These are phyloP conservation scores for Arthrobotrys conoides DNA, from an alignment of 2,329 filamentous ascomycete genomes.

Conservation along the genomic window DNA sequence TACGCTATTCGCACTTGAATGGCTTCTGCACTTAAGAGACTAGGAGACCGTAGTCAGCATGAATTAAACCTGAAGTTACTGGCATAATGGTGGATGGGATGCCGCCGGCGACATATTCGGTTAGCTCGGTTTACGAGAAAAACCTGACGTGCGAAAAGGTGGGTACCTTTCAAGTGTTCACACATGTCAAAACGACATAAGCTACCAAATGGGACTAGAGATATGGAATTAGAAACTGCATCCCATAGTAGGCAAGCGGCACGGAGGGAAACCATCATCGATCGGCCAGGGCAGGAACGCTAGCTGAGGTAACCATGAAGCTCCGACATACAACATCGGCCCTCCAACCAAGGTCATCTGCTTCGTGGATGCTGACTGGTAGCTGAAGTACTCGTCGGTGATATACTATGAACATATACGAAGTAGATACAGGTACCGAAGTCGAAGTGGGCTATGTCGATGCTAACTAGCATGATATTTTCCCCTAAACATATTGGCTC, in stretches of 20 bases:
- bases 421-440: slow-evolving; percentile 25
- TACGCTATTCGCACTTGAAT: slow-evolving; percentile 36
- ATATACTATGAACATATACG: slow-evolving; percentile 8
- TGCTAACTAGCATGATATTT: not conserved
- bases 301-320: slow-evolving; percentile 55
- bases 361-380: slow-evolving; percentile 33
- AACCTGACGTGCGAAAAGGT: slow-evolving; percentile 52
- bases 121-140: slow-evolving; percentile 45
- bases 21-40: slow-evolving; percentile 19
- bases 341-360: slow-evolving; percentile 57
- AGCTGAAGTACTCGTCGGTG: slow-evolving; percentile 30
- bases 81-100: slow-evolving; percentile 38
- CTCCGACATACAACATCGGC: slow-evolving; percentile 44
- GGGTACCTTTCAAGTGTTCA: slow-evolving; percentile 55
- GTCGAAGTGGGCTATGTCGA: slow-evolving; percentile 34
- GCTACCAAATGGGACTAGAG: slow-evolving; percentile 56
- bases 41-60: slow-evolving; percentile 25
- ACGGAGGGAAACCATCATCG: slow-evolving; percentile 60
- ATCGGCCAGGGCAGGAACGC: slow-evolving; percentile 57
- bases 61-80: slow-evolving; percentile 19
- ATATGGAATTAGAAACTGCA: slow-evolving; percentile 61
- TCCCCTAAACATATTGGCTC: slow-evolving; percentile 27
- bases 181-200: slow-evolving; percentile 59
- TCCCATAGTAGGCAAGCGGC: slow-evolving; percentile 60
- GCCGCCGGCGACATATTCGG: slow-evolving; percentile 49